A percentile compares a stretch with the other conserved stretches of the same genome.
phyloP scores from a whole-genome alignment of 2,329 filamentous ascomycete genomes.

The Zasmidium cellare region DNA sequence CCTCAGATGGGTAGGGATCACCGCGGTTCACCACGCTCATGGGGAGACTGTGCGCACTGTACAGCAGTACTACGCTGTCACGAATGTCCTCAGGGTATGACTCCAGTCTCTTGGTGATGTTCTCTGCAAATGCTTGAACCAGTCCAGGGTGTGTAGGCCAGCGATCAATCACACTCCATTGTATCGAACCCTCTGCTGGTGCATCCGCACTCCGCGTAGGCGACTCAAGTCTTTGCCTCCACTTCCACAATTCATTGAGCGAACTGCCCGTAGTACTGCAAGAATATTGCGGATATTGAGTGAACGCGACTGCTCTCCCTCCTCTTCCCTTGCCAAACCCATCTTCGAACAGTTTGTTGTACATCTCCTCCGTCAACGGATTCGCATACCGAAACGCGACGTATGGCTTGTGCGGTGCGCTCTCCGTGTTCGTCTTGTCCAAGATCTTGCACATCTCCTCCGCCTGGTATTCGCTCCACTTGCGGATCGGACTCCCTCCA shows the following conservation, averaged over 20 bases:
- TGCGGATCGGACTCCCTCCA: slow-evolving; percentile 94
- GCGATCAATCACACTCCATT: slow-evolving; percentile 96
- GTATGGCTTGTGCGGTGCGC: slow-evolving; percentile 94
- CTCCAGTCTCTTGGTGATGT: slow-evolving; percentile 81
- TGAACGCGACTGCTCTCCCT: slow-evolving; percentile 94
- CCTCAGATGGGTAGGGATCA: slow-evolving; percentile 92
- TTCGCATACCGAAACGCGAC: slow-evolving; percentile 95
- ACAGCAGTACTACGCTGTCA: slow-evolving; percentile 80
- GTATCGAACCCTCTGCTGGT: slow-evolving; percentile 66
- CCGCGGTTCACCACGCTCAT: slow-evolving; percentile 98
- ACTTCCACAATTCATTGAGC: slow-evolving; percentile 97
- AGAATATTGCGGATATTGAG: slow-evolving; percentile 97
- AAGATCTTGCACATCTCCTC: slow-evolving; percentile 96
- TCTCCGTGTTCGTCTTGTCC: slow-evolving; percentile 86
- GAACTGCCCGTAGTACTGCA: slow-evolving; percentile 97
- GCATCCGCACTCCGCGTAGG: slow-evolving; percentile 46
- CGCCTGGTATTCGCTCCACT: slow-evolving; percentile 95
- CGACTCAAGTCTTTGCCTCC: slow-evolving; percentile 77
- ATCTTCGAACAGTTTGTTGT: slow-evolving; percentile 76
- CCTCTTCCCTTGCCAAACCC: slow-evolving; percentile 87
- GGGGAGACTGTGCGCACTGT: slow-evolving; percentile 87
- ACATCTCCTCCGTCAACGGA: slow-evolving; percentile 93
- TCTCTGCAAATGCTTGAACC: slow-evolving; percentile 87
- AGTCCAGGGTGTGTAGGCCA: slow-evolving; percentile 93
- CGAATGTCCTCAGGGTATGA: slow-evolving; percentile 82